phyloP scores from a whole-genome alignment of 306 rosid genomes.

The Adenanthera pavonina region DNA sequence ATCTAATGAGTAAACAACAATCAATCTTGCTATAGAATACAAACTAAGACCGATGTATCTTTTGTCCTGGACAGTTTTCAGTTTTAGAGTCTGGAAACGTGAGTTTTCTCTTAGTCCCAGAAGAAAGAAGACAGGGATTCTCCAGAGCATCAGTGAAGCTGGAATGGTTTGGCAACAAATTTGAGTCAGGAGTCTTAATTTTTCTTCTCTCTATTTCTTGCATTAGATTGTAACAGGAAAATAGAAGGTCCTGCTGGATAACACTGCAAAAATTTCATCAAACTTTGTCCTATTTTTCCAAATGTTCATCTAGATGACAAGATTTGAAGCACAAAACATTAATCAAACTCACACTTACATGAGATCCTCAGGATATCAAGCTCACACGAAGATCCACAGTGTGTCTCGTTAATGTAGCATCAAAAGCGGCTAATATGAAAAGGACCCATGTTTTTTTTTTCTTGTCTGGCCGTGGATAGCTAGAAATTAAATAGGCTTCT shows the following conservation, averaged over 20 bases:
- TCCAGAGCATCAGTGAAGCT: conserved; percentile 55
- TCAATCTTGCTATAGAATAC: conserved; percentile 40
- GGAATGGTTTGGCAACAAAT: conserved; percentile 49
- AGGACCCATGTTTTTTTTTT: too few species aligned
- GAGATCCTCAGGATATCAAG: conserved; percentile 55
- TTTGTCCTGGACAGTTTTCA: conserved; percentile 53
- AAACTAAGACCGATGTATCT: conserved; percentile 51
- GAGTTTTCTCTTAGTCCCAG: conserved; percentile 81
- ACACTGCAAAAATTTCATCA: conserved; percentile 28
- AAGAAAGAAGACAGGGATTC: conserved; percentile 49
- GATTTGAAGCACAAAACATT: conserved; percentile 1
- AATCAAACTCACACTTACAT: conserved; percentile 69
- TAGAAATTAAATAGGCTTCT: too few species aligned
- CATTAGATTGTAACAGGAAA: conserved; percentile 71
- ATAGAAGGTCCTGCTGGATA: conserved; percentile 68
- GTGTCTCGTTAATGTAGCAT: conserved; percentile 57
- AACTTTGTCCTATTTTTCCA: not conserved
- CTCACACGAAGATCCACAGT: conserved; percentile 59
- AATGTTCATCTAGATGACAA: conserved; percentile 2
- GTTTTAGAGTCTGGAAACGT: conserved; percentile 46
- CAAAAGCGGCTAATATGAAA: conserved; percentile 66
- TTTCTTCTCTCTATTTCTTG: conserved; percentile 54
- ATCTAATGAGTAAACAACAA: conserved; percentile 59
- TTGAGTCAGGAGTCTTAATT: conserved; percentile 60
- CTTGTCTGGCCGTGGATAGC: too few species aligned